Conservation (phyloP, 768 basidiomycete genomes). For the Boletus speciosus region DNA sequence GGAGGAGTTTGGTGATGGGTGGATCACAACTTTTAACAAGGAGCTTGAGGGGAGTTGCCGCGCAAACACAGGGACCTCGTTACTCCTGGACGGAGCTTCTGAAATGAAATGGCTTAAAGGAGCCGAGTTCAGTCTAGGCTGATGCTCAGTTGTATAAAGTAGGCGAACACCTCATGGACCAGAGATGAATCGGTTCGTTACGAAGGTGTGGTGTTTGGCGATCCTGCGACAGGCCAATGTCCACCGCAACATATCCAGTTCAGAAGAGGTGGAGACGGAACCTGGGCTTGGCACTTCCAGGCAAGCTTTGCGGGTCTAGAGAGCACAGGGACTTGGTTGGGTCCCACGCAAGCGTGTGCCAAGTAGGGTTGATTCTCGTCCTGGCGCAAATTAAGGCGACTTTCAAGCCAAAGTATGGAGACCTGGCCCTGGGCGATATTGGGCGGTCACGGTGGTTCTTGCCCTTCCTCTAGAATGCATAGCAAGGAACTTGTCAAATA, state of each 20-base stretch:
- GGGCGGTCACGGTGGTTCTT: background rate
- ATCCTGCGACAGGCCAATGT: background rate
- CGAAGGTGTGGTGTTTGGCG: background rate
- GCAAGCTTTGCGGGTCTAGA: background rate
- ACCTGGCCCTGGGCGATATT: background rate
- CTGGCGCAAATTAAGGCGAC: slow-evolving; percentile 3
- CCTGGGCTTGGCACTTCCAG: background rate
- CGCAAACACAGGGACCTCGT: slow-evolving; percentile 2
- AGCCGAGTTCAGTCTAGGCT: background rate
- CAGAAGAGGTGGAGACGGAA: background rate
- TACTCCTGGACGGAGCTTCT: background rate
- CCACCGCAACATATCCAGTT: background rate
- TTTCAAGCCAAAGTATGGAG: too few species aligned
- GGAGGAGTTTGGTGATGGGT: background rate
- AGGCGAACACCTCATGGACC: background rate
- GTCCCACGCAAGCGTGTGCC: background rate
- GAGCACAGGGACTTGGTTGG: background rate
- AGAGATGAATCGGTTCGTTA: background rate
- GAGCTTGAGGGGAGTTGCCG: background rate
- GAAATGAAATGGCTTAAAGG: slow-evolving; percentile 12
- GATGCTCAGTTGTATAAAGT: background rate
- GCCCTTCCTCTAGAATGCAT: background rate
- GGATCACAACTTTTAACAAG: slow-evolving; percentile 16
- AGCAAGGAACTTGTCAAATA: background rate
- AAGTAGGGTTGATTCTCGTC: too few species aligned